Evolutionary conservation across 148 eudicot genomes (phyloP), one percentile per base, ranked within the genome.

Genomic region (Rhododendron henanense): DNA sequence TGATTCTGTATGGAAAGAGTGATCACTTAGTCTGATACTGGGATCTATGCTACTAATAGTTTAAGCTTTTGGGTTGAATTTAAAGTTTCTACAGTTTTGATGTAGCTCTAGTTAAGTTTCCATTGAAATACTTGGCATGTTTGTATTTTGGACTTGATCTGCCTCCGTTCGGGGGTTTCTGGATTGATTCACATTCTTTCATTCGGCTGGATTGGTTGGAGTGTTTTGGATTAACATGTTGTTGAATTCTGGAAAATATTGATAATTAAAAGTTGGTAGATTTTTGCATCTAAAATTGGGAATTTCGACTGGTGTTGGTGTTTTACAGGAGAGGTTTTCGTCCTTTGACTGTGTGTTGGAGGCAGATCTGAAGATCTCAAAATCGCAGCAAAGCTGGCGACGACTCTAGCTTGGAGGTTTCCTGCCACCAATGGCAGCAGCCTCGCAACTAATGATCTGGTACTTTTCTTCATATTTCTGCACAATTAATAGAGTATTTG

Each of bases 321-420:
- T 79, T 83, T 79, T 55, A 67, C 89, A 89, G 87, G 75, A 69
- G 79, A 86, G 81, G 79, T 63, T 89, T 85, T 84, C 37, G 37
- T 88, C 75, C 77, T 85, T 85, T 87, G 89, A 86, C 87, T 85
- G 90, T 86, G 85, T 47, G 47, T 25, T 51, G 75, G 85, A 71
- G 85, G 83, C 75, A 88, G 88, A 90, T 90, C 86, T 87, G 83
- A 61, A 48, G 82, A 80, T 87, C 83, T 59, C 23, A 1, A 55
- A 39, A 59, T 69, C 25, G 50, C 81, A 79, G 89, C 71, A 88
- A 91, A 92, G 90, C 86, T 95, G 99, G 98, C 96, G 81, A 93
- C 99, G 3, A 85, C 94, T 77, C 85, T 91, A 61, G 91, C 93
- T 87, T 90, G 95, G 96, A 94, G 95, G 90, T 88, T 87, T 88